Conservation (phyloP, 305 asterid genomes). For the Solanum hybrid region DNA sequence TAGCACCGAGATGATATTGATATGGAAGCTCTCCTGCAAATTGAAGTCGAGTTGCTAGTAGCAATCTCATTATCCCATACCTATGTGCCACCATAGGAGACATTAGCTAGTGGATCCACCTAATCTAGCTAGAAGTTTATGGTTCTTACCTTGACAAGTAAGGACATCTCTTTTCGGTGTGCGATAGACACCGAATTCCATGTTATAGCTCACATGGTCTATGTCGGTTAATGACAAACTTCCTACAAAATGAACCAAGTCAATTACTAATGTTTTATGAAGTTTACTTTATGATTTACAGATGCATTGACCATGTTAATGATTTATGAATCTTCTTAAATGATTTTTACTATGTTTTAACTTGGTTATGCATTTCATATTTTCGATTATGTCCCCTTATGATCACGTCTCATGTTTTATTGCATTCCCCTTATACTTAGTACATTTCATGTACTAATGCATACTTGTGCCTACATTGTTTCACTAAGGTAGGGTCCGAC, state of each 20-base stretch:
- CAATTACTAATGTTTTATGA: not conserved
- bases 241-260: not conserved
- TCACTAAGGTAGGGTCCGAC: too few relatives aligned
- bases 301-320: not conserved
- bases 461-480: too few relatives aligned
- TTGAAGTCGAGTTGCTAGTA: not conserved
- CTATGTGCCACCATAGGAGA: not conserved
- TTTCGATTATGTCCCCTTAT: not conserved
- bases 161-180: not conserved
- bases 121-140: too few relatives aligned
- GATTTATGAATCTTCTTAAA: too few relatives aligned
- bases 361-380: not conserved
- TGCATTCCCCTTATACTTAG: too few relatives aligned
- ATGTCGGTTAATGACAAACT: too few relatives aligned
- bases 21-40: not conserved
- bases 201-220: not conserved
- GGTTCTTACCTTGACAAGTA: not conserved
- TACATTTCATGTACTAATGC: too few relatives aligned
- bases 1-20: not conserved
- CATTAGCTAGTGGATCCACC: not conserved
- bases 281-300: not conserved
- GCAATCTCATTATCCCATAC: not conserved
- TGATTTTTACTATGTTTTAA: too few relatives aligned
- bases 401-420: too few relatives aligned
- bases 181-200: not conserved